phyloP scores from a whole-genome alignment of 306 rosid species.

The Crotalaria pallida region DNA sequence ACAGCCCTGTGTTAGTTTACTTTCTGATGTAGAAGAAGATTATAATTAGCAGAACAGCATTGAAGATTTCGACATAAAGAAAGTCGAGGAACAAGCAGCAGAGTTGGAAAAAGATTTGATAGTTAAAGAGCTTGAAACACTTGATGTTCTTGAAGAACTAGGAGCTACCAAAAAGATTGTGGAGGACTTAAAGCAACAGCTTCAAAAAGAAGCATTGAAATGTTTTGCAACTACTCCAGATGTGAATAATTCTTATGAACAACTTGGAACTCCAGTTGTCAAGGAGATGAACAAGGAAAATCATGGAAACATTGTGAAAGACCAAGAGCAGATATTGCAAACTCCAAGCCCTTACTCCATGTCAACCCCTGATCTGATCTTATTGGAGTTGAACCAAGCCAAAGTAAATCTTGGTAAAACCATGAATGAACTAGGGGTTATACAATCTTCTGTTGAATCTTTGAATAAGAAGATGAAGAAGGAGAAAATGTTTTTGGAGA shows the following conservation, averaged over 20 bases:
- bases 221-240: constrained; percentile 44
- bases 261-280: constrained; percentile 41
- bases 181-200: constrained; percentile 80
- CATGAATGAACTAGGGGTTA: constrained; percentile 66
- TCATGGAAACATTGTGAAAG: constrained; percentile 18
- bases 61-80: constrained; percentile 78
- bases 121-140: constrained; percentile 91
- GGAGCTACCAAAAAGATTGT: constrained; percentile 81
- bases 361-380: constrained; percentile 70
- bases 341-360: constrained; percentile 41
- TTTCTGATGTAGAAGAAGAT: constrained; percentile 29
- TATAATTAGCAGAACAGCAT: constrained; percentile 36
- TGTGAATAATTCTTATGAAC: constrained; percentile 33
- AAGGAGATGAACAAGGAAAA: constrained; percentile 60
- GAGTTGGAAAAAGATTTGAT: constrained; percentile 96
- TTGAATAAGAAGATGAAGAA: constrained; percentile 78
- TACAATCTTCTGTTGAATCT: constrained; percentile 74
- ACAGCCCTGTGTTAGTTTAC: constrained; percentile 15
- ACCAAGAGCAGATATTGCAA: constrained; percentile 41
- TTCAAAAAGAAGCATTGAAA: constrained; percentile 65
- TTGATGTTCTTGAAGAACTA: constrained; percentile 86
- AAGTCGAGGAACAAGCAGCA: constrained; percentile 90
- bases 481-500: constrained; percentile 63
- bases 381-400: constrained; percentile 84
- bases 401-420: constrained; percentile 82